These are phyloP conservation scores for Colletotrichum liriopes DNA, from an alignment of 2,329 filamentous ascomycete genomes.

Conservation along the genomic window DNA sequence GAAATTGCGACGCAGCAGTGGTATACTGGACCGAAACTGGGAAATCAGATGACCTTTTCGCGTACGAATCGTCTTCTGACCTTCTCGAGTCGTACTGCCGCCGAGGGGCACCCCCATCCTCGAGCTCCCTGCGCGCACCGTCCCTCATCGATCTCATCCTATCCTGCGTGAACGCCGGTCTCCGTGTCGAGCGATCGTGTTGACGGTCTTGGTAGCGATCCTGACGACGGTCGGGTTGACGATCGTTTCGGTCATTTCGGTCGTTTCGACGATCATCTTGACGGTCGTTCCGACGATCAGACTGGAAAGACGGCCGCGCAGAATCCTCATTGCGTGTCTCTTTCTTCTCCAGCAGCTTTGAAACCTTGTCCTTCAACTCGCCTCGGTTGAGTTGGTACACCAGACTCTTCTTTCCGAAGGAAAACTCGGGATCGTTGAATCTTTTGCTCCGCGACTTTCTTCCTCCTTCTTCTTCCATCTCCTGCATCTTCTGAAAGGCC, in stretches of 20 bases:
- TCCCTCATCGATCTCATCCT: conserved; percentile 24
- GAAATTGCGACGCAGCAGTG: conserved; percentile 90
- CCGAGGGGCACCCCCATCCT: neutral
- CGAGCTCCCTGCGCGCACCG: conserved; percentile 19
- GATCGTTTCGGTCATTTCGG: neutral
- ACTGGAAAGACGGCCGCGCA: neutral
- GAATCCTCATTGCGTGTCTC: conserved; percentile 5
- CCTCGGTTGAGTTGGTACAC: conserved; percentile 70
- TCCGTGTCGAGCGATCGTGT: neutral
- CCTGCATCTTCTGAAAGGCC: conserved; percentile 62
- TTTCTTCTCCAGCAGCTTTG: conserved; percentile 40
- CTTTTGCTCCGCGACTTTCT: conserved; percentile 65
- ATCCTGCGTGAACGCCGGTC: neutral
- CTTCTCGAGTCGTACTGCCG: conserved; percentile 9
- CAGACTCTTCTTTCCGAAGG: conserved; percentile 70
- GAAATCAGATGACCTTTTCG: conserved; percentile 17
- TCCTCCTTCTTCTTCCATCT: conserved; percentile 51
- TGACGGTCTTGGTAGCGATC: neutral
- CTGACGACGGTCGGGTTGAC: conserved; percentile 1
- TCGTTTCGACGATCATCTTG: neutral
- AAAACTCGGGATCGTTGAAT: conserved; percentile 65
- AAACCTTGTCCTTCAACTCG: conserved; percentile 51
- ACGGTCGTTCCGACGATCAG: neutral
- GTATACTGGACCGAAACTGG: conserved; percentile 68
- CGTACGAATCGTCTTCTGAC: conserved; percentile 6